Base-by-base conservation (phyloP, 352 stramenopile species). In the Phytopythium litorale region DNA sequence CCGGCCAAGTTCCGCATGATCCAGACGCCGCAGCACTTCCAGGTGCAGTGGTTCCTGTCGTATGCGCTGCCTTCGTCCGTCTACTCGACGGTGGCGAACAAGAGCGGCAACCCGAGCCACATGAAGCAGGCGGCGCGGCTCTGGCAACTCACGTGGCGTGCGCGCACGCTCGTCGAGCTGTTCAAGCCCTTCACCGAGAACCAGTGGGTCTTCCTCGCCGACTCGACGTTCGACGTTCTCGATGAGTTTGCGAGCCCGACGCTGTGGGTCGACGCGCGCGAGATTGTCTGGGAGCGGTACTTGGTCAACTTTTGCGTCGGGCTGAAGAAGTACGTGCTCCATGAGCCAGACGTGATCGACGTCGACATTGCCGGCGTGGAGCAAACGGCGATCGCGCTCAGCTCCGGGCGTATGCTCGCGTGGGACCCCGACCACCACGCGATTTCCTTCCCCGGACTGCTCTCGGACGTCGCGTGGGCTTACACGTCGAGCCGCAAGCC, bases 141-240 rank as follows among this genome's bases (percentile, higher is more conserved):
- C 12, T 90, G 81, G 80, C 72, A 80, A 54, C 79, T 95, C 33
- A 92, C 84, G 21, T 91, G 80, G 81, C 79, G 82, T 12, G 83
- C 83, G 13, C 82, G 84, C 1, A 88, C 75, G 12, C 71, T 95
- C 6, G 83, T 93, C 16, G 83, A 91, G 58, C 56, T 92, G 4
- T 96, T 95, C 64, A 92, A 94, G 71, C 84, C 86, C 1, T 96
- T 96, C 33, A 96, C 88, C 4, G 75, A 92, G 60, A 93, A 89
- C 67, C 78, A 96, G 58, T 96, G 85, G 83, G 78, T 91, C 49
- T 96, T 93, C 48, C 62, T 58, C 25, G 76, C 78, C 4, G 80
- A 91, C 40, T 75, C 75, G 40, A 75, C 76, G 21, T 70, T 88
- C 48, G 64, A 66, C 7, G 60, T 58, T 1, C 60, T 91, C 1